Base-by-base conservation (phyloP, 257 asterid genomes). In the Coffea canephora region DNA sequence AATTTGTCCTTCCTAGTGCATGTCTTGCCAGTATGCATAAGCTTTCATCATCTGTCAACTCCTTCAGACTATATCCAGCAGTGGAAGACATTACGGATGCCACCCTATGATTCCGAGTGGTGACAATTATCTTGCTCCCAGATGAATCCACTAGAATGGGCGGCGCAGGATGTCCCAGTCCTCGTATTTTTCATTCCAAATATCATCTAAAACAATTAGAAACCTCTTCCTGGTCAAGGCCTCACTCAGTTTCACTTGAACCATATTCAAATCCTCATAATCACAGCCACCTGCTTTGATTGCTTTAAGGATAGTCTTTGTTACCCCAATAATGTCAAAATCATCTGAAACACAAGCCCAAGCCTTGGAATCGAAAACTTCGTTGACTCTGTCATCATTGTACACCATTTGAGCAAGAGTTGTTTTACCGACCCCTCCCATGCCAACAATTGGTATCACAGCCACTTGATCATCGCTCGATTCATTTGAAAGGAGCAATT, bases 181-280 rank as follows among this genome's bases (percentile, higher is more conserved):
- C 41, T 34, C 74, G 48, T 46, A 67, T 18, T 81, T 68, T 7
- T 61, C 55, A 46, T 74, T 5, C 84, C 84, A 81, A 57, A 81
- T 73, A 69, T 75, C 81, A 81, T 81, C 84, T 8, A 81, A 12
- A 45, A 81, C 79, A 19, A 81, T 48, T 19, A 81, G 70, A 62
- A 81, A 76, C 27, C 62, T 69, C 77, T 69, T 75, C 36, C 13
- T 67, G 6, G 72, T 21, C n/a, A 76, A 52, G 3, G 6, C 16
- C 41, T 76, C 76, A 73, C 31, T 48, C 64, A 81, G 27, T 57
- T 73, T 71, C 39, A 27, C 71, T 59, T 81, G 84, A 76, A 81
- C 65, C 2, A 4, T 11, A 46, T 68, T 70, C 61, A 78, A 45
- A 55, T 81, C 67, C 13, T 68, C 77, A 49, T 39, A 81, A 46